Evolutionary conservation across 2,329 filamentous ascomycete genomes (phyloP), one percentile per base, ranked within the genome.

Genomic region (Coniochaeta ligniaria): DNA sequence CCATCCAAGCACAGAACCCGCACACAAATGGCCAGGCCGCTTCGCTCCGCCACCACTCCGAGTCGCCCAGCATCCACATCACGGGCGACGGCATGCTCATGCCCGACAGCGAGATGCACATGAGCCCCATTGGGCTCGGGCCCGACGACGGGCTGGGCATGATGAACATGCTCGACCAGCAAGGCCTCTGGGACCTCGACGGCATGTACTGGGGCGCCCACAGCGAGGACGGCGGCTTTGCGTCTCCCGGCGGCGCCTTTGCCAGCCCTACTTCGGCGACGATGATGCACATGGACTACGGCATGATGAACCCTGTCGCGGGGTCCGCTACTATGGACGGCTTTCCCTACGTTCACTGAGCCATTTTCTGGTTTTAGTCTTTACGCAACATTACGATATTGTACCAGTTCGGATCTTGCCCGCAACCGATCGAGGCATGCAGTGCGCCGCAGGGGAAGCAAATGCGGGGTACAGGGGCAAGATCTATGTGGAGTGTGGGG

Each of bases 141-240:
- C 73, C 79, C 58, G 69, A 73, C 61, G 77, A 79, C 67, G 75
- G 79, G 57, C 68, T 80, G 61, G 78, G 79, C 63, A 80, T 83
- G 71, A 79, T 83, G 76, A 73, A 76, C 63, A 74, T 83, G 68
- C 71, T 83, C 28, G 80, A 83, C 66, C 79, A 83, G 66, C 77
- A 81, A 50, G 79, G 79, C 9, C 72, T 83, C 12, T 83, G 81
- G 80, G 81, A 84, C 67, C 70, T 83, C 9, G 81, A 84, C 65
- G 81, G 80, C 62, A 82, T 83, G 80, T 75, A 78, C 66, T 84
- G 81, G 82, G 74, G 75, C 5, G 38, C 38, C 6, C 38, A 41
- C 43, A 73, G 73, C 58, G 77, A 79, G 56, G 73, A 67, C 12
- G 58, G 65, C n/a, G 63, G 61, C 38, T 64, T 63, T 26, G 43